Evolutionary conservation across 163 green algal genomes (phyloP), one percentile per base, ranked within the genome.

Genomic region (Volvox carteri): DNA sequence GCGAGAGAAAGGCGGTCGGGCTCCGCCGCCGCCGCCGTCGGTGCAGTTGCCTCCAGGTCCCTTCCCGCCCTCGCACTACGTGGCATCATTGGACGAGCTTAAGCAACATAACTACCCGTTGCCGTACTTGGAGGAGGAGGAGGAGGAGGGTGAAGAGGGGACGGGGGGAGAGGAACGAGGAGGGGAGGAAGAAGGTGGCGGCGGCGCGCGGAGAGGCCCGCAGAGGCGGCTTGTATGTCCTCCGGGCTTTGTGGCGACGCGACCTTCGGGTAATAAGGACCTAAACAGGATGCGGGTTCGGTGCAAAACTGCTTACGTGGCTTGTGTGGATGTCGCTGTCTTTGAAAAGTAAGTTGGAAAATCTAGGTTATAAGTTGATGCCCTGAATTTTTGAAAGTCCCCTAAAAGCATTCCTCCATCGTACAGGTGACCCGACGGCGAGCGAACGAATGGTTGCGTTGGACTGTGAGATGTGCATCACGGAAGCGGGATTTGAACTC

Each of bases 391-490:
- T n/a, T n/a, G n/a, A n/a, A n/a, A n/a, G n/a, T n/a, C n/a, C n/a
- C n/a, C n/a, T n/a, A n/a, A n/a, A n/a, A n/a, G n/a, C n/a, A n/a
- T n/a, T n/a, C n/a, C n/a, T n/a, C n/a, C n/a, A n/a, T 33, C 56
- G 58, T 33, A 3, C 67, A 87, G 81, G 65, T 41, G 81, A 87
- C 67, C 67, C 81, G 30, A 42, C 48, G 3, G 65, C 44, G 21
- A 28, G 7, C 35, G 86, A 87, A 35, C 76, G 46, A 35, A 91
- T 95, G 85, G 72, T 95, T 21, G 94, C 89, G 0, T 41, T 99
- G 60, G 97, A 99, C 90, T 99, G 97, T 81, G 97, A 99, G 91
- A 99, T 99, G 97, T 98, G 95, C 86, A 94, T 96, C 62, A 98
- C 96, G 8, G 89, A 74, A 72, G 50, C 50, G 37, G 95, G 95